A percentile compares a stretch with the other conserved stretches of the same genome.
phyloP scores from a whole-genome alignment of 2,329 filamentous ascomycete genomes.

The Thermoascus crustaceus region DNA sequence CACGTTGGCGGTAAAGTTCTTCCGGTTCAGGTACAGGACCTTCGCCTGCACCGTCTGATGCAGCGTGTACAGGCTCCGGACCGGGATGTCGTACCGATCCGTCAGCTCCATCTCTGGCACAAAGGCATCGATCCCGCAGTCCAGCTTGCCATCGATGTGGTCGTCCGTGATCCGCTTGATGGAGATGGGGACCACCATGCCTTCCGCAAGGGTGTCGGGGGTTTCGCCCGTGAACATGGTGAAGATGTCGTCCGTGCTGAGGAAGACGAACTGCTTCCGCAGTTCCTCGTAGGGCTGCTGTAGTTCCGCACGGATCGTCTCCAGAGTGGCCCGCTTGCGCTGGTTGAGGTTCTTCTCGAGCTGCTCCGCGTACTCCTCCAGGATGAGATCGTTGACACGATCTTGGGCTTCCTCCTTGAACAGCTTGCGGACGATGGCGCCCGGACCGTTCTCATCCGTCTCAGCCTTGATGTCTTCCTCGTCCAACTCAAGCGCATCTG shows the following conservation, averaged over 20 bases:
- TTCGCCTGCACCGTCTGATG: conserved; percentile 86
- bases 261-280: conserved; percentile 64
- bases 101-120: conserved; percentile 77
- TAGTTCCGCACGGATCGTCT: conserved; percentile 90
- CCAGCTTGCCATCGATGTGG: conserved; percentile 86
- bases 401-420: conserved; percentile 91
- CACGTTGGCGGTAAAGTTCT: conserved; percentile 73
- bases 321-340: conserved; percentile 87
- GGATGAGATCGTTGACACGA: conserved; percentile 87
- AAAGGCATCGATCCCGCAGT: conserved; percentile 87
- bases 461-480: conserved; percentile 97
- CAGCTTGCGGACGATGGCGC: conserved; percentile 88
- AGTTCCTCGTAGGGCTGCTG: conserved; percentile 92
- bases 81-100: conserved; percentile 56
- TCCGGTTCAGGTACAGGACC: conserved; percentile 78
- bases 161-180: conserved; percentile 84
- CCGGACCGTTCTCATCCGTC: conserved; percentile 78
- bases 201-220: conserved; percentile 68
- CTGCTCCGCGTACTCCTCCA: conserved; percentile 96
- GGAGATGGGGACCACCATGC: conserved; percentile 87
- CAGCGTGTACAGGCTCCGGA: conserved; percentile 64
- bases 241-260: conserved; percentile 74
- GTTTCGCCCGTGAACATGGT: conserved; percentile 97
- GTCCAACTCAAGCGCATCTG: conserved; percentile 89
- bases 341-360: conserved; percentile 88